These are phyloP conservation scores for Porphyridium purpureum DNA, from an alignment of 23 red algal genomes.

Conservation along the genomic window DNA sequence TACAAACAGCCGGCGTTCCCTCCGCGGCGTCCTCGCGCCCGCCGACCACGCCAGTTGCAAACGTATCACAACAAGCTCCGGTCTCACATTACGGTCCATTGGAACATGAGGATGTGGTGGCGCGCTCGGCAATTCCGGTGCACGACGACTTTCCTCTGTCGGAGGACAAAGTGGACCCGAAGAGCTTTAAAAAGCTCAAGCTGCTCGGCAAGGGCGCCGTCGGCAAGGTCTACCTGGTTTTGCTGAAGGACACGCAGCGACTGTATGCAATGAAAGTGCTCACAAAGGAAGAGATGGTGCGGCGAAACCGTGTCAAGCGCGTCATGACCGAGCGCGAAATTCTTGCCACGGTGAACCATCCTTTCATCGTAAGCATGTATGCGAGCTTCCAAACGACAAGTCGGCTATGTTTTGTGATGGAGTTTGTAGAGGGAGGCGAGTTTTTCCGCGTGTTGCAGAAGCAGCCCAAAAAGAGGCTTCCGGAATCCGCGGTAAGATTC, in stretches of 20 bases:
- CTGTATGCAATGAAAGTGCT: slow-evolving; percentile 61
- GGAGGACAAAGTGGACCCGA: neutral
- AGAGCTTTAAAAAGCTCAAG: slow-evolving; percentile 62
- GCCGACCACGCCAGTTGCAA: too few relatives aligned
- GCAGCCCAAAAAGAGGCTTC: slow-evolving; percentile 28
- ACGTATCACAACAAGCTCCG: too few relatives aligned
- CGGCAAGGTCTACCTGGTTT: slow-evolving; percentile 72
- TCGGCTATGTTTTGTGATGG: slow-evolving; percentile 54
- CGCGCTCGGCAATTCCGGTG: too few relatives aligned
- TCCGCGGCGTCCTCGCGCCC: too few relatives aligned
- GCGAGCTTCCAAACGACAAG: slow-evolving; percentile 64
- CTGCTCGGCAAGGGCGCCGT: slow-evolving; percentile 77
- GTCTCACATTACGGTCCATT: too few relatives aligned
- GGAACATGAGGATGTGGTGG: too few relatives aligned
- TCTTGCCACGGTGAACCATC: slow-evolving; percentile 69
- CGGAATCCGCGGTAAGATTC: slow-evolving; percentile 23
- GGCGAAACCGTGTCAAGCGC: slow-evolving; percentile 55
- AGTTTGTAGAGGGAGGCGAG: slow-evolving; percentile 44
- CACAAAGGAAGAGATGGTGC: slow-evolving; percentile 72
- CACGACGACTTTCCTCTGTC: too few relatives aligned
- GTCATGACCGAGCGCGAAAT: slow-evolving; percentile 84
- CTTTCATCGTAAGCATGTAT: slow-evolving; percentile 83
- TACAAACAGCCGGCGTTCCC: too few relatives aligned
- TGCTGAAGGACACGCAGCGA: slow-evolving; percentile 45
- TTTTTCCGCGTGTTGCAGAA: slow-evolving; percentile 34